Conservation (phyloP, 1,139 yeast genomes). For the Candida sp. region DNA sequence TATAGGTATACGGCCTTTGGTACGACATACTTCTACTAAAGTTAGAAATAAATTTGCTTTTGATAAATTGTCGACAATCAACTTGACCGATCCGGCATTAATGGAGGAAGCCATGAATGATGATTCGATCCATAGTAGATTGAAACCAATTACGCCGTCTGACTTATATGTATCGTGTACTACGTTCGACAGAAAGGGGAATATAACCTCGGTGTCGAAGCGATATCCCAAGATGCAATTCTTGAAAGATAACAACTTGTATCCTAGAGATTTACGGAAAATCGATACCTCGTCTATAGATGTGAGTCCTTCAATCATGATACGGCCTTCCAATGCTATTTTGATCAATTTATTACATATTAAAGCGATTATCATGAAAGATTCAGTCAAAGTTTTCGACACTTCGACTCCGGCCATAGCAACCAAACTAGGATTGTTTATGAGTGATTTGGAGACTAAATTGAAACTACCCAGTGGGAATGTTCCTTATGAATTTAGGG, state of each 20-base stretch:
- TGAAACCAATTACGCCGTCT: constrained; percentile 59
- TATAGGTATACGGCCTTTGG: background rate
- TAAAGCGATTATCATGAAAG: constrained; percentile 80
- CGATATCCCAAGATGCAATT: constrained; percentile 77
- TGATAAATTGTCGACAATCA: background rate
- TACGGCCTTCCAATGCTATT: constrained; percentile 70
- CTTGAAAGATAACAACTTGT: constrained; percentile 67
- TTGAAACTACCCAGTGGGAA: constrained; percentile 43
- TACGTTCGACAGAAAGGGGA: constrained; percentile 71
- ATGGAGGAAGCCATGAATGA: background rate
- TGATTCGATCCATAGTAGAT: constrained; percentile 16
- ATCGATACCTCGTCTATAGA: constrained; percentile 88
- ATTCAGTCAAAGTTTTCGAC: constrained; percentile 81
- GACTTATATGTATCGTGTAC: constrained; percentile 63
- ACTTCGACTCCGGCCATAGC: constrained; percentile 54
- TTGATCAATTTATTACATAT: constrained; percentile 80
- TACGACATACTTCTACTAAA: background rate
- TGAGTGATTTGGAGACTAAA: constrained; percentile 84
- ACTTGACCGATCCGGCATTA: background rate
- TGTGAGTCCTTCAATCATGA: constrained; percentile 83
- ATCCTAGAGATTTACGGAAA: constrained; percentile 81
- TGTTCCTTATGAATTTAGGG: constrained; percentile 76
- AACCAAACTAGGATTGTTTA: constrained; percentile 69
- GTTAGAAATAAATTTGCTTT: background rate
- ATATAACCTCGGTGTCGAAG: constrained; percentile 69